Evolutionary conservation across 75 land plant genomes (phyloP).

Genomic region (Cryptomeria japonica): DNA sequence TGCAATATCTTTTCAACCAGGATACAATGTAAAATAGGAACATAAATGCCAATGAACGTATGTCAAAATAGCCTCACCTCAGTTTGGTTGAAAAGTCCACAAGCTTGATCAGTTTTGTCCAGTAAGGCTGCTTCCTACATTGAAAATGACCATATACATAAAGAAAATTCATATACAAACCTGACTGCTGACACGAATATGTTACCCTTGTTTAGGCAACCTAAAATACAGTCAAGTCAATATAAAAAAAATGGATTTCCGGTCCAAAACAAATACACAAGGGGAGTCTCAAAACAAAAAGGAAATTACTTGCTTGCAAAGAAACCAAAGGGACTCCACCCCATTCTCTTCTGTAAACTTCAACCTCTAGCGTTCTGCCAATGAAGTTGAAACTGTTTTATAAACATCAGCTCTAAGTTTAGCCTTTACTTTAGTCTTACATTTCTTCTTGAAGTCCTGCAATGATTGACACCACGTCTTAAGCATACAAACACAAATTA

Average conservation of each 20-base stretch:
- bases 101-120: conserved; percentile 77
- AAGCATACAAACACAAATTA: neutral
- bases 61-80: conserved; percentile 42
- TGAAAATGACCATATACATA: neutral
- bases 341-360: conserved; percentile 61
- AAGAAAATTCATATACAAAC: no score
- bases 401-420: conserved; percentile 46
- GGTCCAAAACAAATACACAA: no score
- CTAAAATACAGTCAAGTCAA: no score
- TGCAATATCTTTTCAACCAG: no score
- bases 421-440: conserved; percentile 47
- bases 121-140: conserved; percentile 78
- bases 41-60: no score
- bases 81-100: conserved; percentile 63
- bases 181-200: no score
- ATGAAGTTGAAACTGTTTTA: conserved; percentile 44
- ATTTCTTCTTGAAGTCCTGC: conserved; percentile 51
- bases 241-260: no score
- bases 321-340: conserved; percentile 77
- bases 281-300: neutral
- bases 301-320: conserved; percentile 79
- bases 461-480: neutral
- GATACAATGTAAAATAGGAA: no score
- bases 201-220: no score
- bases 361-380: conserved; percentile 43